Evolutionary conservation across 2,329 filamentous ascomycete genomes (phyloP).

Genomic region (Penicillium sp.): DNA sequence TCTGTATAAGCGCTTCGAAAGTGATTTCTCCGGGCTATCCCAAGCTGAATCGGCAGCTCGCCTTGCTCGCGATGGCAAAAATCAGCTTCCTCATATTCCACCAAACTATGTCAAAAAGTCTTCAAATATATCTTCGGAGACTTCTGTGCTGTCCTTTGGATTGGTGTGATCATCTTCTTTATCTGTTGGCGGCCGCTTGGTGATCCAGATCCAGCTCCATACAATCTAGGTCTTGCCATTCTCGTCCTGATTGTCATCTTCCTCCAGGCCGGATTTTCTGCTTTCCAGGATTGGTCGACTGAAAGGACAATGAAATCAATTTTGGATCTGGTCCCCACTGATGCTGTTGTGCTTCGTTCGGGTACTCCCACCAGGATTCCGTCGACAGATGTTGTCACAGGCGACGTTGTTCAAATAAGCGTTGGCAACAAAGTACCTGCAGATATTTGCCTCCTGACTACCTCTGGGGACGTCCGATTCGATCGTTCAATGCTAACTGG

Average conservation of each 20-base stretch:
- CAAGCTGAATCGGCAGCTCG: conserved; percentile 54
- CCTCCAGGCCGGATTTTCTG: conserved; percentile 68
- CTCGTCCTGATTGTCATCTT: conserved; percentile 71
- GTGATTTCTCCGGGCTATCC: too few species aligned
- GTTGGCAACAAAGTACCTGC: conserved; percentile 74
- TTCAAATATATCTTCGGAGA: conserved; percentile 74
- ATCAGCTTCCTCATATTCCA: conserved; percentile 67
- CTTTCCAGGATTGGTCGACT: conserved; percentile 74
- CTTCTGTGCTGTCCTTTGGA: conserved; percentile 71
- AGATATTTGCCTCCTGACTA: conserved; percentile 69
- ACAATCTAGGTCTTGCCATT: conserved; percentile 71
- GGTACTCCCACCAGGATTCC: conserved; percentile 52
- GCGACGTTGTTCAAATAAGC: conserved; percentile 68
- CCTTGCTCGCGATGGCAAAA: conserved; percentile 63
- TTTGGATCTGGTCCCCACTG: conserved; percentile 72
- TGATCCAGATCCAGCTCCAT: conserved; percentile 61
- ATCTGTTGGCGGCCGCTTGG: conserved; percentile 75
- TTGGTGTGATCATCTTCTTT: conserved; percentile 71
- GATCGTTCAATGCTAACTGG: conserved; percentile 74
- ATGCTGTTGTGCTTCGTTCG: conserved; percentile 67
- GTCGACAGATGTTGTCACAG: conserved; percentile 66
- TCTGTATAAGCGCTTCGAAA: too few species aligned
- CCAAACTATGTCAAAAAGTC: conserved; percentile 61
- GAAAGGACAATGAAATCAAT: conserved; percentile 77
- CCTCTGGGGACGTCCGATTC: conserved; percentile 70